Percentiles rank a stretch among this genome's conserved stretches.
Evolutionary conservation across 2,329 filamentous ascomycete genomes (phyloP).

Genomic region (Ceratocystis smalleyi): DNA sequence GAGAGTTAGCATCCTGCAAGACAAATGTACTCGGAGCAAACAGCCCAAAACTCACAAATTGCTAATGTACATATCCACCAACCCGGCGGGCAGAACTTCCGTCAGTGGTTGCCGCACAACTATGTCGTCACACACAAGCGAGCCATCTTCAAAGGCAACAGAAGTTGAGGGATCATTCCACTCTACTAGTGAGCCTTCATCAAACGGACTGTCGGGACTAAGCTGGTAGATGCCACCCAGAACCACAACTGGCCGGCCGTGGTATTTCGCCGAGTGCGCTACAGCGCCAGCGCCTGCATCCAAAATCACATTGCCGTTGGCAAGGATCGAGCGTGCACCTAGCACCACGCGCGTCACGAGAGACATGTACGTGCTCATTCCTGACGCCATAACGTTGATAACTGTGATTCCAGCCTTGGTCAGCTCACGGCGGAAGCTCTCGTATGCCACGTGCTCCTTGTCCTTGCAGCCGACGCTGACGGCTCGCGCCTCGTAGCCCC

Average conservation of each 20-base stretch:
- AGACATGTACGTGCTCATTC: constrained; percentile 86
- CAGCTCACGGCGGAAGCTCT: constrained; percentile 59
- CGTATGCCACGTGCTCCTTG: constrained; percentile 25
- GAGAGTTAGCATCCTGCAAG: not conserved
- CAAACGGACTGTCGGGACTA: constrained; percentile 74
- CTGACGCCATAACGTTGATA: constrained; percentile 69
- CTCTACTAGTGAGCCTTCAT: constrained; percentile 69
- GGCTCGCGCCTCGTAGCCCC: constrained; percentile 24
- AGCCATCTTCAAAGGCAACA: constrained; percentile 62
- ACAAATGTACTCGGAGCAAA: constrained; percentile 4
- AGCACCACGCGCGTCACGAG: constrained; percentile 91
- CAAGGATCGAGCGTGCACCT: constrained; percentile 71
- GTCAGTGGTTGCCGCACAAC: constrained; percentile 66
- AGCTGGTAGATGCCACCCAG: constrained; percentile 88
- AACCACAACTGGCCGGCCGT: constrained; percentile 72
- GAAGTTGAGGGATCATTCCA: constrained; percentile 68
- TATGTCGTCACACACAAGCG: constrained; percentile 54
- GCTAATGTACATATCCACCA: constrained; percentile 70
- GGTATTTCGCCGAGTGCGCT: constrained; percentile 67
- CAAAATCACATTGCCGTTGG: constrained; percentile 73
- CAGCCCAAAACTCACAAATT: constrained; percentile 40
- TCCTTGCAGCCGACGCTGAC: constrained; percentile 4
- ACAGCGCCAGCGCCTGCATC: constrained; percentile 72
- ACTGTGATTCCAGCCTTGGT: constrained; percentile 64
- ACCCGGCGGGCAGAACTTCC: constrained; percentile 64